phyloP scores from a whole-genome alignment of 2,329 filamentous ascomycete genomes.

The Penicillium sp. region DNA sequence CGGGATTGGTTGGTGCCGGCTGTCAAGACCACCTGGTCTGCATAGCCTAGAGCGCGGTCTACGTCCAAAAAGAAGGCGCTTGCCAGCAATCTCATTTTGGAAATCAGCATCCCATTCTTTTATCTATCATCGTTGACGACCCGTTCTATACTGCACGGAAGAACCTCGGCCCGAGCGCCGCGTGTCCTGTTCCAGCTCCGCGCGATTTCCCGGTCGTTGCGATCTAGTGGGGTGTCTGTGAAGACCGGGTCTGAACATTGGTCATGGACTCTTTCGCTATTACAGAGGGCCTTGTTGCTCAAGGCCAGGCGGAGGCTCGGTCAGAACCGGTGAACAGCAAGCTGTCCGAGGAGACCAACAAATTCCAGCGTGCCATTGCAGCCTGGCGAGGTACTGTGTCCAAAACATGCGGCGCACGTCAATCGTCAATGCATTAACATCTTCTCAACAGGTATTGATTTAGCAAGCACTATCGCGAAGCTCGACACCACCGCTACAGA shows the following conservation, averaged over 20 bases:
- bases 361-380: slow-evolving; percentile 92
- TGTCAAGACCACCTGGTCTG: slow-evolving; percentile 4
- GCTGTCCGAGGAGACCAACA: slow-evolving; percentile 63
- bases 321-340: slow-evolving; percentile 25
- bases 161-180: slow-evolving; percentile 31
- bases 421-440: slow-evolving; percentile 5
- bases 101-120: too few species aligned
- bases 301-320: slow-evolving; percentile 25
- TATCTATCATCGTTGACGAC: background rate
- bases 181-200: slow-evolving; percentile 26
- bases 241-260: slow-evolving; percentile 13
- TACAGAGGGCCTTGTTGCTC: slow-evolving; percentile 36
- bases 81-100: too few species aligned
- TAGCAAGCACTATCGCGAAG: slow-evolving; percentile 73
- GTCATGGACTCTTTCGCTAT: slow-evolving; percentile 43
- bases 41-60: background rate
- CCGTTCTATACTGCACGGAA: slow-evolving; percentile 25
- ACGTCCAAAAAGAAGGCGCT: too few species aligned
- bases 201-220: slow-evolving; percentile 18
- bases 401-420: background rate
- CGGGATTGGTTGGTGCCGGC: slow-evolving; percentile 11
- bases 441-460: slow-evolving; percentile 64
- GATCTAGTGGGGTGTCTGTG: slow-evolving; percentile 24
- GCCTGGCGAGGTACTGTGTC: slow-evolving; percentile 77
- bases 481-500: slow-evolving; percentile 94